A percentile compares a stretch with the other conserved stretches of the same genome.
Conservation (phyloP, 441 rosid species). For the Mallotus japonicus region DNA sequence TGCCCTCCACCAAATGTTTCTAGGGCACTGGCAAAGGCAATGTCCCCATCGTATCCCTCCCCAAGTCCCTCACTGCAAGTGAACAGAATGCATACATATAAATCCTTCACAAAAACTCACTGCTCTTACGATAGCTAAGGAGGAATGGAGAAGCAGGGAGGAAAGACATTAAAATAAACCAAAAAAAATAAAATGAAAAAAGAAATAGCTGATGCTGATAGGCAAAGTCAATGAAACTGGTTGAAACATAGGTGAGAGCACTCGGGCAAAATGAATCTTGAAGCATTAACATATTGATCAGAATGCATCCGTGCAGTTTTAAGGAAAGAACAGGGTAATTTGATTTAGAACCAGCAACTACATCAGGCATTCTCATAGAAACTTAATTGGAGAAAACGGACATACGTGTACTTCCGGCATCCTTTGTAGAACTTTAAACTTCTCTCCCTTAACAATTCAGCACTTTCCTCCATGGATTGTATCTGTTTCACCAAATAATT, state of each 20-base stretch:
- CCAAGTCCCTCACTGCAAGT: constrained; percentile 95
- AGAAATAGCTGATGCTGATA: not conserved
- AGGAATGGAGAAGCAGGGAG: not conserved
- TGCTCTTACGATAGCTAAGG: not conserved
- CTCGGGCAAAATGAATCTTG: not conserved
- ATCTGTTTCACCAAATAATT: constrained; percentile 57
- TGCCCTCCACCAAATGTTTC: constrained; percentile 99
- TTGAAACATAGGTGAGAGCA: not conserved
- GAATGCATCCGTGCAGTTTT: not conserved
- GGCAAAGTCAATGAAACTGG: not conserved
- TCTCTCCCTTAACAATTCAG: constrained; percentile 82
- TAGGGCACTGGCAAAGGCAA: constrained; percentile 98
- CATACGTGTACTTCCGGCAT: constrained; percentile 96
- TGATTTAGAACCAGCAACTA: not conserved
- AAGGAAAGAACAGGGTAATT: not conserved
- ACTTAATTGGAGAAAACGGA: not conserved
- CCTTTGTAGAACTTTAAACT: constrained; percentile 96
- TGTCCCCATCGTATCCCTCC: constrained; percentile 98
- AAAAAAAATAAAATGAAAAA: not conserved
- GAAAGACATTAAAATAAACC: constrained; percentile 2
- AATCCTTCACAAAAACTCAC: constrained; percentile 16
- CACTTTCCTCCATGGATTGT: constrained; percentile 88
- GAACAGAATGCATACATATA: constrained; percentile 22
- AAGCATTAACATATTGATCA: not conserved
- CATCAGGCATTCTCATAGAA: not conserved